Evolutionary conservation across 306 rosid species (phyloP), one percentile per base, ranked within the genome.

Genomic region (Pachyrhizus erosus): DNA sequence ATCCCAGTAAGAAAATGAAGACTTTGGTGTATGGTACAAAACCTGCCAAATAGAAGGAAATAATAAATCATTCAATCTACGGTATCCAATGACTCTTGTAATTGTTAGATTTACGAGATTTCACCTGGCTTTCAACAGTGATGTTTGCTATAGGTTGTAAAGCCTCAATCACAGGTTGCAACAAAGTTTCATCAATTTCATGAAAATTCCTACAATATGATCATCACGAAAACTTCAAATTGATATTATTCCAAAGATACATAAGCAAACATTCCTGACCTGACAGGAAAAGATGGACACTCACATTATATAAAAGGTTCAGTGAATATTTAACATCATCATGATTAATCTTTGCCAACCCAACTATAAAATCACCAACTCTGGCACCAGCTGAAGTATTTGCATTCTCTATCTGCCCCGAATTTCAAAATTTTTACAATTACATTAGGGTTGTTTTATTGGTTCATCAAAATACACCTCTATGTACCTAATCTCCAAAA

Each of bases 111-210:
- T 7, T 46, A 69, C 5, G 39, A 86, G 34, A 54, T 45, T 74
- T 42, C 70, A 88, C 99, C 92, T 96, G 99, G 87, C 98, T 96
- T 88, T 96, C 99, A 52, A 92, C 98, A 2, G 87, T 90, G 73
- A 96, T 81, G 87, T 91, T 85, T 9, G 98, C 94, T 46, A 96
- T 77, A 13, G 97, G 97, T 57, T 83, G 88, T 84, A 92, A 83
- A 60, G 93, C 98, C 83, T 93, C 87, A 33, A 92, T 87, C 54
- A 92, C 84, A 27, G 97, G 97, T 64, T 85, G 84, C 93, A 93
- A 89, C 29, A 96, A 80, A 79, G 81, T 82, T 76, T 86, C 82
- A 18, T 91, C 98, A 84, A 93, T 84, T 55, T 80, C 68, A 74
- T 61, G 76, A 82, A 96, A 93, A 85, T 92, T 88, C 98, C 99